These are phyloP conservation scores for Pulveroboletus sp. DNA, from an alignment of 768 basidiomycete genomes.

Conservation along the genomic window DNA sequence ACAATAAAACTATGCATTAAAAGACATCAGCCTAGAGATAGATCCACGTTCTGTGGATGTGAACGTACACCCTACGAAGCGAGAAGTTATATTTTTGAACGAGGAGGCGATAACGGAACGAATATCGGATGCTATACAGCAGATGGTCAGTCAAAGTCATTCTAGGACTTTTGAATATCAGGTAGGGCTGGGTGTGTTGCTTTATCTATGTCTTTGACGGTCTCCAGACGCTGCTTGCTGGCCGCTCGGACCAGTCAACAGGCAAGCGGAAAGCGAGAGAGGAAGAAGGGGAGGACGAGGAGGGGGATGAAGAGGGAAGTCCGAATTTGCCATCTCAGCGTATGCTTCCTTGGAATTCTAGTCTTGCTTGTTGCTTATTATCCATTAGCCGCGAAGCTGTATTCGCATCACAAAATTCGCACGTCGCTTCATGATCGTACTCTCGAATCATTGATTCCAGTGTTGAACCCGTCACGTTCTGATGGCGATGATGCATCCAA, in stretches of 20 bases:
- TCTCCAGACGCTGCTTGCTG: slow-evolving; percentile 55
- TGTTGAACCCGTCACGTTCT: slow-evolving; percentile 49
- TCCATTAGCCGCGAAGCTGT: slow-evolving; percentile 41
- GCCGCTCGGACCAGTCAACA: slow-evolving; percentile 37
- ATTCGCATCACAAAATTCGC: slow-evolving; percentile 88
- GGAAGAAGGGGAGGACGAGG: slow-evolving; percentile 32
- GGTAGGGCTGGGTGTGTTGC: slow-evolving; percentile 30
- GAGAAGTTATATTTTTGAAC: slow-evolving; percentile 90
- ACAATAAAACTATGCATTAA: background rate
- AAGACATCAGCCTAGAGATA: slow-evolving; percentile 60
- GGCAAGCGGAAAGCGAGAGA: slow-evolving; percentile 35
- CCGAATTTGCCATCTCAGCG: slow-evolving; percentile 25
- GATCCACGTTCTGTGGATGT: slow-evolving; percentile 89
- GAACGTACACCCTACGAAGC: slow-evolving; percentile 97
- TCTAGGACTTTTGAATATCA: slow-evolving; percentile 74
- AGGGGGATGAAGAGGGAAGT: slow-evolving; percentile 28
- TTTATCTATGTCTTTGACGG: background rate
- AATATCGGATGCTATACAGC: slow-evolving; percentile 70
- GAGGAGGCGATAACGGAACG: slow-evolving; percentile 81
- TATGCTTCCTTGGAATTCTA: slow-evolving; percentile 4
- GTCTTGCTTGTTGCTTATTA: slow-evolving; percentile 1
- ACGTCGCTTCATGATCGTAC: slow-evolving; percentile 85
- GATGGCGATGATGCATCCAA: slow-evolving; percentile 20
- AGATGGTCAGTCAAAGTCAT: slow-evolving; percentile 57
- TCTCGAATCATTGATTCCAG: slow-evolving; percentile 90